These are phyloP conservation scores for Phialocephala subalpina DNA, from an alignment of 2,329 filamentous ascomycete species.

Conservation along the genomic window DNA sequence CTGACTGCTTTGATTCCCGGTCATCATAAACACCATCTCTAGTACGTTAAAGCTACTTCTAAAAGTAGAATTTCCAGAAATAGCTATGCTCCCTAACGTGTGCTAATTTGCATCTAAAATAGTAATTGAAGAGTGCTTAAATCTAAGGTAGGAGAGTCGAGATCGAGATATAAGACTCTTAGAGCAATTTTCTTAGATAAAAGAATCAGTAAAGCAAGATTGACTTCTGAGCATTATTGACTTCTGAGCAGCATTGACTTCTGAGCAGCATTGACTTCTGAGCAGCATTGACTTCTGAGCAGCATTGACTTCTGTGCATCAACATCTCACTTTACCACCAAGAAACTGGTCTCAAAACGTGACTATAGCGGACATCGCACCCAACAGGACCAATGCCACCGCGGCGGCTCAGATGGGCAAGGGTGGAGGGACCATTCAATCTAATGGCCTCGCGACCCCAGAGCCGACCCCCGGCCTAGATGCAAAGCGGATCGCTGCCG, in stretches of 20 bases:
- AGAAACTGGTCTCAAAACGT: constrained; percentile 26
- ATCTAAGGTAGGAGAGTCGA: constrained; percentile 7
- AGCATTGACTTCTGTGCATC: background rate
- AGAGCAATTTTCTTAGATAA: constrained; percentile 17
- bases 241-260: too few relatives aligned
- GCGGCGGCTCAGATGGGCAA: constrained; percentile 21
- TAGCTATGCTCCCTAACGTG: constrained; percentile 22
- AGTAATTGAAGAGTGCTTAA: constrained; percentile 22
- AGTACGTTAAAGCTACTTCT: constrained; percentile 18
- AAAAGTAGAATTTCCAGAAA: constrained; percentile 25
- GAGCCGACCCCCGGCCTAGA: constrained; percentile 19
- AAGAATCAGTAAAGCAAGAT: constrained; percentile 24
- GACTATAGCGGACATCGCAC: constrained; percentile 24
- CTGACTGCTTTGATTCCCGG: too few relatives aligned
- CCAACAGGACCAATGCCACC: constrained; percentile 24
- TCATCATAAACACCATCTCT: constrained; percentile 1
- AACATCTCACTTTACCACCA: constrained; percentile 18
- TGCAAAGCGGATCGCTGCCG: constrained; percentile 21
- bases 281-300: constrained; percentile 10
- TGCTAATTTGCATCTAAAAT: constrained; percentile 21
- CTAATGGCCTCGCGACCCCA: constrained; percentile 25
- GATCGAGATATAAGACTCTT: constrained; percentile 26
- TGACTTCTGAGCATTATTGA: constrained; percentile 24
- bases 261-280: constrained; percentile 21
- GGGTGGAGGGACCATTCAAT: constrained; percentile 25